Evolutionary conservation across 768 basidiomycete species (phyloP).

Genomic region (Hericium coralloides): DNA sequence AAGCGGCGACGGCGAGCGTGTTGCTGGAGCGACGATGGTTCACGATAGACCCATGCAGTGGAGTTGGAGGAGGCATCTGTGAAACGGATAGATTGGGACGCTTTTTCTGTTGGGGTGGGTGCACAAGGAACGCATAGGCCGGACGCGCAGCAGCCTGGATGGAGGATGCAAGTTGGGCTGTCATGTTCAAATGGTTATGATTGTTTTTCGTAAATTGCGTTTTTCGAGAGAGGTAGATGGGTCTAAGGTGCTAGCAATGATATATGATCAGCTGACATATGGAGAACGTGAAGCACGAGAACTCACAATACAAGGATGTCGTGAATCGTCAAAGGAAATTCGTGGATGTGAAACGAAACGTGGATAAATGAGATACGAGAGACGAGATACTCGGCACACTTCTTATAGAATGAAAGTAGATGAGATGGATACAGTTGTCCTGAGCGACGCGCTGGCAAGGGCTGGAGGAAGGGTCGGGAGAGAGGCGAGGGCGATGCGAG

Average conservation of each 20-base stretch:
- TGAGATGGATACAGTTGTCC: background rate
- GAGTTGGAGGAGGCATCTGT: background rate
- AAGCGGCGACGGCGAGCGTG: conserved; percentile 42
- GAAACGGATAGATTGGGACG: background rate
- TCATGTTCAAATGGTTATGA: background rate
- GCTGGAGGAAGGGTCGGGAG: background rate
- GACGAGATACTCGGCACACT: background rate
- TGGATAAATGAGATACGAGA: background rate
- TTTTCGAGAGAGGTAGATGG: background rate
- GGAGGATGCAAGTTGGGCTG: background rate
- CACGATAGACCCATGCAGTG: background rate
- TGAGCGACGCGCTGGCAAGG: background rate
- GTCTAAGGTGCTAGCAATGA: background rate
- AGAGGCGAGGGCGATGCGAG: background rate
- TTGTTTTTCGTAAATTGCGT: background rate
- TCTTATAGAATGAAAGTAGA: background rate
- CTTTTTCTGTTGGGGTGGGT: background rate
- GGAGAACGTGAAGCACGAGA: background rate
- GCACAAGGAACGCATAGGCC: background rate
- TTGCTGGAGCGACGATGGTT: conserved; percentile 34
- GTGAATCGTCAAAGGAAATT: background rate
- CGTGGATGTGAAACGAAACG: background rate
- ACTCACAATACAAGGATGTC: background rate
- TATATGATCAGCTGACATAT: background rate
- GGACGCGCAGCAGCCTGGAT: background rate